These are phyloP conservation scores for Oryza rufipogon DNA, from an alignment of 176 grass and related monocot genomes.

Conservation along the genomic window DNA sequence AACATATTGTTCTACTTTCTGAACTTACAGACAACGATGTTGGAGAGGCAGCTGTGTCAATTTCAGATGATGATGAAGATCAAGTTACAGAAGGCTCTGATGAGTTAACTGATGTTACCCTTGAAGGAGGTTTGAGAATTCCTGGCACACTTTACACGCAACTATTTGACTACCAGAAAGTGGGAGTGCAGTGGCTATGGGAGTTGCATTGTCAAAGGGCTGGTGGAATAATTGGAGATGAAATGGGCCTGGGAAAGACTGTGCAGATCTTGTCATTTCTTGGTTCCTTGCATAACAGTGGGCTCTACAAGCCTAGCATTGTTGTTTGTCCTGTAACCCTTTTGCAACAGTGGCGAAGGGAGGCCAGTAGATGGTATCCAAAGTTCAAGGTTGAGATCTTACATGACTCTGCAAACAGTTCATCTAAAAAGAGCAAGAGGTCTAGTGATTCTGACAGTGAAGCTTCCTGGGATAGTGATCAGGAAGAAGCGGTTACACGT, in stretches of 20 bases:
- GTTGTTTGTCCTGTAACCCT: constrained; percentile 86
- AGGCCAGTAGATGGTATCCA: constrained; percentile 85
- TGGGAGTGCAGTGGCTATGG: constrained; percentile 99
- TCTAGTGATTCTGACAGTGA: constrained; percentile 79
- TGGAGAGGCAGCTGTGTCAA: constrained; percentile 34
- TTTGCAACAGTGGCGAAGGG: constrained; percentile 83
- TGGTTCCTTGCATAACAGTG: constrained; percentile 80
- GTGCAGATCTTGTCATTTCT: constrained; percentile 89
- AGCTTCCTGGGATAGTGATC: constrained; percentile 58
- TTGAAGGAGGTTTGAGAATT: constrained; percentile 93
- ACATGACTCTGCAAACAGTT: constrained; percentile 77
- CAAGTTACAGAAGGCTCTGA: constrained; percentile 46
- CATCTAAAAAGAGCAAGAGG: constrained; percentile 46
- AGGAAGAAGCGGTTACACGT: constrained; percentile 44
- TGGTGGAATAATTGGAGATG: constrained; percentile 96
- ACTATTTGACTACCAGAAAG: constrained; percentile 94
- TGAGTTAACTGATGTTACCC: constrained; percentile 47
- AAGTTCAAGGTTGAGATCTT: constrained; percentile 83
- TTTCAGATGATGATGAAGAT: constrained; percentile 67
- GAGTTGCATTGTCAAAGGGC: constrained; percentile 91
- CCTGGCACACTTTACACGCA: constrained; percentile 62
- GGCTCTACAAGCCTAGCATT: constrained; percentile 83
- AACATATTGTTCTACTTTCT: constrained; percentile 27
- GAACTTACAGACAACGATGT: constrained; percentile 56
- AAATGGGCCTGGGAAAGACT: constrained; percentile 98